A percentile compares a stretch with the other conserved stretches of the same genome.
These are phyloP conservation scores for Meyerozyma guilliermondii DNA, from an alignment of 1,139 yeast species.

Conservation along the genomic window DNA sequence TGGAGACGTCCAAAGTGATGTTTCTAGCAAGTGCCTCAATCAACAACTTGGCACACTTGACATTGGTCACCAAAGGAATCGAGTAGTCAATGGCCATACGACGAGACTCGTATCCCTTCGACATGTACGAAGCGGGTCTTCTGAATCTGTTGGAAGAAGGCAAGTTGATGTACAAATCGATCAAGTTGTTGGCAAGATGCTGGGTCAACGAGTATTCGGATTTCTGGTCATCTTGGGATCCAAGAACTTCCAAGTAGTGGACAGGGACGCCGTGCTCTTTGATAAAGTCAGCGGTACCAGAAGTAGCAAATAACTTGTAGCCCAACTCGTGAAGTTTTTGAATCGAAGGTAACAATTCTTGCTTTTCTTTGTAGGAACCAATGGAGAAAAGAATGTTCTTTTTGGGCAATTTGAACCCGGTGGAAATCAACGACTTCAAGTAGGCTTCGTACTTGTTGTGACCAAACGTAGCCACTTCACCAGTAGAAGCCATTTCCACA, in stretches of 20 bases:
- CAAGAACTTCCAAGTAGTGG: constrained; percentile 86
- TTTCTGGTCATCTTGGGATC: constrained; percentile 71
- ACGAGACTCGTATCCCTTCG: constrained; percentile 96
- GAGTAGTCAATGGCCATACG: constrained; percentile 99
- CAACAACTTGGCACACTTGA: constrained; percentile 92
- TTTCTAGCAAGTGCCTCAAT: constrained; percentile 86
- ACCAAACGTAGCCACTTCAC: constrained; percentile 98
- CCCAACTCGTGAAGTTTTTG: constrained; percentile 78
- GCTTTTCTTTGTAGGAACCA: constrained; percentile 97
- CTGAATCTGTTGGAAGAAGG: constrained; percentile 97
- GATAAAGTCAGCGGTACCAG: constrained; percentile 98
- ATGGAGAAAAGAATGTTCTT: constrained; percentile 89
- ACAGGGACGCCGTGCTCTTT: constrained; percentile 94
- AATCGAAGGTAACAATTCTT: constrained; percentile 86
- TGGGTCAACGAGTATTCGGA: constrained; percentile 93
- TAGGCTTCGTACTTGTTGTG: constrained; percentile 96
- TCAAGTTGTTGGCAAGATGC: constrained; percentile 94
- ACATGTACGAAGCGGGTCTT: constrained; percentile 97
- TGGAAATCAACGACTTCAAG: constrained; percentile 86
- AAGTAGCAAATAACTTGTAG: constrained; percentile 89
- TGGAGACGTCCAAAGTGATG: constrained; percentile 61
- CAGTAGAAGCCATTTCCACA: constrained; percentile 99
- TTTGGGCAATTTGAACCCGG: constrained; percentile 94
- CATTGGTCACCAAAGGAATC: constrained; percentile 95
- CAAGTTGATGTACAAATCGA: constrained; percentile 92